phyloP scores from a whole-genome alignment of 2,329 filamentous ascomycete species.

The Claviceps monticola region DNA sequence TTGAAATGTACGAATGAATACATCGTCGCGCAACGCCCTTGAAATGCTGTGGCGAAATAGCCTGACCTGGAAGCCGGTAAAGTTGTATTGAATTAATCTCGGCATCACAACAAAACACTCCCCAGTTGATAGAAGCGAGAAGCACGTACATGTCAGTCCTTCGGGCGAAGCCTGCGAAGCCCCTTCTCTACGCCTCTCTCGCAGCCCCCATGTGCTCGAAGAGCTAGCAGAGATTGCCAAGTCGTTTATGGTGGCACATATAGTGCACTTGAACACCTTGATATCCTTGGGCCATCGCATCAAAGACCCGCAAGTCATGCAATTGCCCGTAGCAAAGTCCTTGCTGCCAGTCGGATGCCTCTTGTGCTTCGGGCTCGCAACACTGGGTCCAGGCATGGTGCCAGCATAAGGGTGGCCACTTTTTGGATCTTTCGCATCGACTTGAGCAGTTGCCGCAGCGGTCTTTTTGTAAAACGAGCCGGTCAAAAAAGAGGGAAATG shows the following conservation, averaged over 20 bases:
- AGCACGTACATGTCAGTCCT: constrained; percentile 1
- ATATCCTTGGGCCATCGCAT: constrained; percentile 67
- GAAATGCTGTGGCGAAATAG: constrained; percentile 22
- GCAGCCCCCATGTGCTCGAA: neutral
- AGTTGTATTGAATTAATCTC: too few species aligned
- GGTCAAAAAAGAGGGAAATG: constrained; percentile 59
- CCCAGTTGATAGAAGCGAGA: neutral
- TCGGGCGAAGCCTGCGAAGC: neutral
- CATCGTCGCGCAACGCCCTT: constrained; percentile 20
- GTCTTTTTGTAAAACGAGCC: constrained; percentile 40
- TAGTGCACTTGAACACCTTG: constrained; percentile 65
- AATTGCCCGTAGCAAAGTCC: constrained; percentile 57
- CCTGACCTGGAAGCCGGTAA: constrained; percentile 10
- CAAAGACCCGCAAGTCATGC: constrained; percentile 73
- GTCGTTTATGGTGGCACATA: constrained; percentile 77
- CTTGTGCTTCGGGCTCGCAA: constrained; percentile 13
- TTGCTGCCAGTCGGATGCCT: constrained; percentile 27
- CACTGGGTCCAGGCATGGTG: constrained; percentile 8
- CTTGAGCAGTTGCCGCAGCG: constrained; percentile 22
- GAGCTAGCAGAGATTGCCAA: constrained; percentile 25
- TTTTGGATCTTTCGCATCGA: constrained; percentile 18
- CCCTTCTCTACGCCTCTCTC: constrained; percentile 3
- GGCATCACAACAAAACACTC: neutral
- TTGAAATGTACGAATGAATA: constrained; percentile 18
- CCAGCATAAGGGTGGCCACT: constrained; percentile 16